Evolutionary conservation across 192 early-diverging fungal species (phyloP).

Genomic region (Dimargaris cristalligena): DNA sequence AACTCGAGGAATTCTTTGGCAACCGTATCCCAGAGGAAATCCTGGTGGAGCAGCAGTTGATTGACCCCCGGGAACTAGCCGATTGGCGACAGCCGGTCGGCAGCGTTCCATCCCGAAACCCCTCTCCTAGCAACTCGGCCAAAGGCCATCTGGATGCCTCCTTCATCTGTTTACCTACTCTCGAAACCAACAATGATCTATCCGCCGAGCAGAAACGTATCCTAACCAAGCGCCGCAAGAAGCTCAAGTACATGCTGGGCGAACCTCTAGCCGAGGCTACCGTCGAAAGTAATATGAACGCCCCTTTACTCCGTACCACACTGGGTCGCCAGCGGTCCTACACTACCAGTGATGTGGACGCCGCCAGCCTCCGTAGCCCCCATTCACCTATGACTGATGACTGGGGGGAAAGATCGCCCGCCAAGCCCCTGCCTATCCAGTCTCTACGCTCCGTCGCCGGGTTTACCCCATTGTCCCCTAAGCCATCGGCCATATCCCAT

Average conservation of each 20-base stretch:
- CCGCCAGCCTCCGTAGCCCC: background rate
- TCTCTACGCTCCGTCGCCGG: too few relatives aligned
- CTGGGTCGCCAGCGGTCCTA: slow-evolving; percentile 1
- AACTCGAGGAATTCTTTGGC: slow-evolving; percentile 35
- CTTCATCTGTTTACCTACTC: background rate
- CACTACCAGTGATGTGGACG: background rate
- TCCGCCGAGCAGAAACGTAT: slow-evolving; percentile 32
- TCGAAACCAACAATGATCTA: slow-evolving; percentile 30
- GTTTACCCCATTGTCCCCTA: background rate
- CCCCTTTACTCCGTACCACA: background rate
- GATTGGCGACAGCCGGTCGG: too few relatives aligned
- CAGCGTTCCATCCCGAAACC: background rate
- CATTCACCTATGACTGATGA: slow-evolving; percentile 1
- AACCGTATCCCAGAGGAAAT: slow-evolving; percentile 10
- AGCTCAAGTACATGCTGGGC: slow-evolving; percentile 40
- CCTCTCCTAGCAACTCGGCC: background rate
- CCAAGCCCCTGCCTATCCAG: too few relatives aligned
- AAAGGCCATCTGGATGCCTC: background rate
- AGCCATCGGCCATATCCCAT: too few relatives aligned
- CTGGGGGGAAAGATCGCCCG: too few relatives aligned
- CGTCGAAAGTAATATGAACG: slow-evolving; percentile 10
- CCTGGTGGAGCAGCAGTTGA: slow-evolving; percentile 3
- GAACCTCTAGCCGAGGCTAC: slow-evolving; percentile 34
- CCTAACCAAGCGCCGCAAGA: slow-evolving; percentile 39
- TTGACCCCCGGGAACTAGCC: background rate